These are phyloP conservation scores for Nannizzia gypsea DNA, from an alignment of 2,329 filamentous ascomycete genomes.

Conservation along the genomic window DNA sequence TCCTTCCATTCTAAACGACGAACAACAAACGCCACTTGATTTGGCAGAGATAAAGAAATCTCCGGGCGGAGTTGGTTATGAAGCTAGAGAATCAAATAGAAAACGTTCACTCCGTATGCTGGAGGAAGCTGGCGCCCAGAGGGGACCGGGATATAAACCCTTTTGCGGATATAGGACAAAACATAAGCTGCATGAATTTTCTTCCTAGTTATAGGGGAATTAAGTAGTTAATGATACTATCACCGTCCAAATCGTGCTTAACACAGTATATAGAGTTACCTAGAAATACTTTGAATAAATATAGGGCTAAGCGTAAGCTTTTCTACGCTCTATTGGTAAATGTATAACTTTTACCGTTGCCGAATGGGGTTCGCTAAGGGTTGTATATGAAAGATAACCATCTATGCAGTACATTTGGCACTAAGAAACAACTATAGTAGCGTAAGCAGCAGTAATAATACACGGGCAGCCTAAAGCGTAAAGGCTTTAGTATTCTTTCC, in stretches of 20 bases:
- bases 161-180: too few species aligned
- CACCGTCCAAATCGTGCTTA: too few species aligned
- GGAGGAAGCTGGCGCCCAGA: background rate
- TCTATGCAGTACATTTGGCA: background rate
- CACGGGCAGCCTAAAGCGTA: background rate
- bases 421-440: background rate
- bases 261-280: too few species aligned
- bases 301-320: too few species aligned
- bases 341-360: too few species aligned
- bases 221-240: too few species aligned
- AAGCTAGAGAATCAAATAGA: background rate
- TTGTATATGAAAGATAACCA: background rate
- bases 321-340: too few species aligned
- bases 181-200: too few species aligned
- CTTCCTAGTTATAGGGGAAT: too few species aligned
- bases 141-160: background rate
- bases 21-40: constrained; percentile 1
- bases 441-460: background rate
- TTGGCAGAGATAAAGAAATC: background rate
- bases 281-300: too few species aligned
- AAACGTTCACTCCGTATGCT: background rate
- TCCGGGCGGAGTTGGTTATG: background rate
- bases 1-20: background rate
- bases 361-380: background rate
- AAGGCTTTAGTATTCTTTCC: background rate